Conservation (phyloP, 805 yeast genomes). For the Zygosaccharomyces lentus region DNA sequence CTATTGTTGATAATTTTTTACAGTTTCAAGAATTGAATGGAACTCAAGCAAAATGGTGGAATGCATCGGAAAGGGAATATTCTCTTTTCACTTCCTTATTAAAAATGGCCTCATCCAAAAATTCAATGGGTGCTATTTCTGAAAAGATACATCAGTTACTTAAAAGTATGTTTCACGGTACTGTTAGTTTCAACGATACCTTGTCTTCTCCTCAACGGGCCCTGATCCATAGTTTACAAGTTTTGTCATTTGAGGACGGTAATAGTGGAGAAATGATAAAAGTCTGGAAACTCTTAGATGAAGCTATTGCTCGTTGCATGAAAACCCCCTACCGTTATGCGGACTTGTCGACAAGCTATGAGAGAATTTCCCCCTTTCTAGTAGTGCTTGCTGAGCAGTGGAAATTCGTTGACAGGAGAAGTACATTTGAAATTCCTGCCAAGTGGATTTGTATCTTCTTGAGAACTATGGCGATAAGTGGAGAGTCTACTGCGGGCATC, state of each 20-base stretch:
- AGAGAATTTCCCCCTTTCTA: slow-evolving; percentile 50
- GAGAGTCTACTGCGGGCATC: slow-evolving; percentile 48
- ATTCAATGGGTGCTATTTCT: slow-evolving; percentile 30
- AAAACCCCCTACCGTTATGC: slow-evolving; percentile 81
- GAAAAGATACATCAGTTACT: slow-evolving; percentile 49
- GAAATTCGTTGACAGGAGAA: slow-evolving; percentile 42
- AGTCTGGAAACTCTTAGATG: slow-evolving; percentile 68
- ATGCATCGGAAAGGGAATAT: slow-evolving; percentile 41
- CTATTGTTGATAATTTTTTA: slow-evolving; percentile 55
- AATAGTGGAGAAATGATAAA: slow-evolving; percentile 23
- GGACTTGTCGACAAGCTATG: slow-evolving; percentile 45
- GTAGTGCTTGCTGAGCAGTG: slow-evolving; percentile 67
- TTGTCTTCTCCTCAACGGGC: slow-evolving; percentile 53
- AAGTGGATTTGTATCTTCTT: slow-evolving; percentile 51
- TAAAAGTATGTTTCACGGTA: slow-evolving; percentile 44
- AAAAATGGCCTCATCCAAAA: slow-evolving; percentile 43
- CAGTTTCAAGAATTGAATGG: slow-evolving; percentile 53
- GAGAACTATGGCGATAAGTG: slow-evolving; percentile 47
- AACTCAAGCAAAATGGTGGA: slow-evolving; percentile 77
- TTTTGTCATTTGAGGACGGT: slow-evolving; percentile 13
- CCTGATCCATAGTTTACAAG: slow-evolving; percentile 47
- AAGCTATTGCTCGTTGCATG: slow-evolving; percentile 64
- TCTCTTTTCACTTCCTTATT: slow-evolving; percentile 68
- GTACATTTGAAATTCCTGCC: slow-evolving; percentile 24
- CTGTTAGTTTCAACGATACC: slow-evolving; percentile 50